Percentiles rank a stretch among this genome's conserved stretches.
Conservation (phyloP, 306 rosid genomes). For the Rosa persica region DNA sequence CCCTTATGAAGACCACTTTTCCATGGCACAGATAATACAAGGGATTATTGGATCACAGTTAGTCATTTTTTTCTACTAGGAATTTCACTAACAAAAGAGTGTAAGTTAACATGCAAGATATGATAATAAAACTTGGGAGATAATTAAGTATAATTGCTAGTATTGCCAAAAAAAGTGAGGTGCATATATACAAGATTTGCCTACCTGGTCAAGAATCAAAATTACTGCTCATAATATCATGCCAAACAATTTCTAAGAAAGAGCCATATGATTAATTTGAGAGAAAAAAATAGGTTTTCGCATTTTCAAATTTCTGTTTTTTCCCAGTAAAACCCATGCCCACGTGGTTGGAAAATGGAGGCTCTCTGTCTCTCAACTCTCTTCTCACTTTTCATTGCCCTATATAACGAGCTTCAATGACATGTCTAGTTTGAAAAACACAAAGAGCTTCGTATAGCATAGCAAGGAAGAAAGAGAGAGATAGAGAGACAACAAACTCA, state of each 20-base stretch:
- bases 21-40: too few relatives aligned
- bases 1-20: too few relatives aligned
- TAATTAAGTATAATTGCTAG: not conserved
- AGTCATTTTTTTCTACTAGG: too few relatives aligned
- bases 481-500: not conserved
- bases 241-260: not conserved
- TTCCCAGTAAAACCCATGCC: conserved; percentile 9
- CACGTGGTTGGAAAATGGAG: conserved; percentile 21
- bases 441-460: conserved; percentile 11
- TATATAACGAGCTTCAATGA: conserved; percentile 5
- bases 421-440: not conserved
- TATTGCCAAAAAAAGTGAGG: not conserved
- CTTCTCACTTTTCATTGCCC: not conserved
- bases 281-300: not conserved
- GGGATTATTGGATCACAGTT: too few relatives aligned
- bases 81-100: not conserved
- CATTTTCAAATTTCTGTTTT: not conserved
- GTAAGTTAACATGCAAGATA: not conserved
- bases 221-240: not conserved
- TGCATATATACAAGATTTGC: not conserved
- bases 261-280: not conserved
- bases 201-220: conserved; percentile 8
- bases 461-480: not conserved
- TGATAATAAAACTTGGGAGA: not conserved
- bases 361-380: conserved; percentile 7